These are phyloP conservation scores for Rhodotorula sp. DNA, from an alignment of 1,284 basidiomycete species.

Conservation along the genomic window DNA sequence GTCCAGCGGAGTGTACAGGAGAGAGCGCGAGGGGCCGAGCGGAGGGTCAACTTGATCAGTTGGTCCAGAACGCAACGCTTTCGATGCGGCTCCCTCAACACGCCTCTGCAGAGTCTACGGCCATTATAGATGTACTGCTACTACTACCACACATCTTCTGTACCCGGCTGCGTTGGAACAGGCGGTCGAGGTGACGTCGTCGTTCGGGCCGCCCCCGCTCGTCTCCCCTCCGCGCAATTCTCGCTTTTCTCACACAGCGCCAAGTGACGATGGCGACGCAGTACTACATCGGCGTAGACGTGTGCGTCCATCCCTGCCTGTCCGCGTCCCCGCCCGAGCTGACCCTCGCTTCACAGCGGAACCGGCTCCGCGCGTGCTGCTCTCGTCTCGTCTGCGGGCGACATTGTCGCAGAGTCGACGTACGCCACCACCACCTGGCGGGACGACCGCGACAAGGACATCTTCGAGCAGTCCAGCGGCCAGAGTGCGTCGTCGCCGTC, in stretches of 20 bases:
- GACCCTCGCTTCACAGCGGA: constrained; percentile 56
- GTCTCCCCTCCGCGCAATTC: too few relatives aligned
- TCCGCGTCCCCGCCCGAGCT: too few relatives aligned
- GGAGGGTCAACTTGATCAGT: background rate
- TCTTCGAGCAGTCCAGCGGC: constrained; percentile 83
- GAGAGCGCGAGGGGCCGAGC: background rate
- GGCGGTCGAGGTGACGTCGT: too few relatives aligned
- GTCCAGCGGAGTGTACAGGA: background rate
- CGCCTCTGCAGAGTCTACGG: too few relatives aligned
- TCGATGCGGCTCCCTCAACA: too few relatives aligned
- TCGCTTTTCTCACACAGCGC: background rate
- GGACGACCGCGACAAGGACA: constrained; percentile 77
- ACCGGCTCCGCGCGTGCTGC: constrained; percentile 91
- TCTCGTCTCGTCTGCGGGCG: constrained; percentile 74
- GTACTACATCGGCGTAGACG: constrained; percentile 63
- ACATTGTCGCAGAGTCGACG: constrained; percentile 73
- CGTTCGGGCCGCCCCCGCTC: too few relatives aligned
- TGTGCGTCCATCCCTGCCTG: constrained; percentile 51
- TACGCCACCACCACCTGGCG: constrained; percentile 82
- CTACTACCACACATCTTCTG: too few relatives aligned
- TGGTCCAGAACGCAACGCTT: too few relatives aligned
- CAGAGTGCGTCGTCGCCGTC: constrained; percentile 46
- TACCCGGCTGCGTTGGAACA: too few relatives aligned
- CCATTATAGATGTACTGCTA: too few relatives aligned
- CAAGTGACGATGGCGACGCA: background rate